Base-by-base conservation (phyloP, 176 grass and related monocot species). In the Pontederia crassipes region DNA sequence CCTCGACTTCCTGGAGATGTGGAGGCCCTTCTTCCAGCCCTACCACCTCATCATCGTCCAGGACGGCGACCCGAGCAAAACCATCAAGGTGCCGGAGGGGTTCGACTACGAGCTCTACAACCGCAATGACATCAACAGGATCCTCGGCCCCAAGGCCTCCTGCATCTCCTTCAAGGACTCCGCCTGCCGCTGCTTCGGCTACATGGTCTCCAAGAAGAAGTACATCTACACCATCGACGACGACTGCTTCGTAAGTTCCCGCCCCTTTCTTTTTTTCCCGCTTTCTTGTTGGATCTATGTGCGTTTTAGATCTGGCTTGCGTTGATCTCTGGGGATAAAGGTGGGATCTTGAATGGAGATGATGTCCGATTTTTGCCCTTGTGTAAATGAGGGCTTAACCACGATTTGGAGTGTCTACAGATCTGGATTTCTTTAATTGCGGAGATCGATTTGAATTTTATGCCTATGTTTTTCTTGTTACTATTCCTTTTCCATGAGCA, bases 101-200 rank as follows among this genome's bases (percentile, higher is more conserved):
- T 96, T 96, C 68, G 91, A 96, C 86, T 90, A 87, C 78, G 91
- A 96, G 61, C 86, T 96, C 69, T 96, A 96, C 75, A 96, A 96
- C 70, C 86, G 91, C 72, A 85, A 85, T 69, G 91, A 96, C 71
- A 80, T 96, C 83, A 87, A 85, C 75, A 80, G 91, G 8, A 90
- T 96, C 73, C 78, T 96, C 15, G 91, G 91, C 0, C 91, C 91
- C 80, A 96, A 80, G 86, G 80, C 83, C 2, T 62, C 78, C 40
- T 96, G 91, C 75, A 96, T 96, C 83, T 96, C 91, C 61, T 90
- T 87, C 83, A 96, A 96, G 80, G 91, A 96, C 75, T 96, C 91
- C 0, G 91, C 91, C 0, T 96, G 91, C 75, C 72, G 91, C n/a
- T 90, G 86, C 83, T 96, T 96, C 47, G 91, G 86, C 0, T 96